These are phyloP conservation scores for Symbiodinium natans DNA, from an alignment of 73 alveolate species.

Conservation along the genomic window DNA sequence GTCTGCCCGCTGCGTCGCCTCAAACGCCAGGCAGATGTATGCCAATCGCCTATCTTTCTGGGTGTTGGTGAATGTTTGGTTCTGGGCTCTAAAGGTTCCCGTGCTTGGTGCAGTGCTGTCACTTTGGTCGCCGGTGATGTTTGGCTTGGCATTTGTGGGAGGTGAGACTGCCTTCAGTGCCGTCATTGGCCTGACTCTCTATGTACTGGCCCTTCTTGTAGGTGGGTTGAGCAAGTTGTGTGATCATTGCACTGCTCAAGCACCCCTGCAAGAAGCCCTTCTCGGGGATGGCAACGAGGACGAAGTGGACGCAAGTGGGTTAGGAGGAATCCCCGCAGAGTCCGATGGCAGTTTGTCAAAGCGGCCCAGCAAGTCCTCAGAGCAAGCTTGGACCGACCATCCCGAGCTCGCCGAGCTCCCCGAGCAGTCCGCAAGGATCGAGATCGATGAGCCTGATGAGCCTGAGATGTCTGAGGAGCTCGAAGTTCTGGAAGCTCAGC, in stretches of 20 bases:
- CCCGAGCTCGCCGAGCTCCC: too few species aligned
- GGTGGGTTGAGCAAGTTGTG: slow-evolving; percentile 2
- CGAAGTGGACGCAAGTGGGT: neutral
- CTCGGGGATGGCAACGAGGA: neutral
- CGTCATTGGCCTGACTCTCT: neutral
- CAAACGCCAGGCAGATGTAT: slow-evolving; percentile 25
- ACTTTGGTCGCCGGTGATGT: slow-evolving; percentile 68
- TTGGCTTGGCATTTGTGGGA: slow-evolving; percentile 75
- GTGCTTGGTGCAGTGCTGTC: slow-evolving; percentile 25
- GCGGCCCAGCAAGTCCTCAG: too few species aligned
- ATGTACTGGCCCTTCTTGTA: neutral
- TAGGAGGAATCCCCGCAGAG: too few species aligned
- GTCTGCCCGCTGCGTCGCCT: slow-evolving; percentile 77
- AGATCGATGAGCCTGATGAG: too few species aligned
- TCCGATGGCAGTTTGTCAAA: too few species aligned
- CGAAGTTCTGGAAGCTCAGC: too few species aligned
- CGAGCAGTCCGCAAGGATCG: too few species aligned
- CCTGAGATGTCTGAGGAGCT: too few species aligned
- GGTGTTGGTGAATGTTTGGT: slow-evolving; percentile 54
- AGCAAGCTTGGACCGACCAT: too few species aligned
- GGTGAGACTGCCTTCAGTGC: slow-evolving; percentile 38
- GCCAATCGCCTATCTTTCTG: slow-evolving; percentile 81
- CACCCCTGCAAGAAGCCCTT: slow-evolving; percentile 5
- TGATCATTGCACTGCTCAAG: too few species aligned
- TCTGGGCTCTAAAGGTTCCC: slow-evolving; percentile 43